These are phyloP conservation scores for Colletotrichum cuscutae DNA, from an alignment of 2,329 filamentous ascomycete genomes.

Conservation along the genomic window DNA sequence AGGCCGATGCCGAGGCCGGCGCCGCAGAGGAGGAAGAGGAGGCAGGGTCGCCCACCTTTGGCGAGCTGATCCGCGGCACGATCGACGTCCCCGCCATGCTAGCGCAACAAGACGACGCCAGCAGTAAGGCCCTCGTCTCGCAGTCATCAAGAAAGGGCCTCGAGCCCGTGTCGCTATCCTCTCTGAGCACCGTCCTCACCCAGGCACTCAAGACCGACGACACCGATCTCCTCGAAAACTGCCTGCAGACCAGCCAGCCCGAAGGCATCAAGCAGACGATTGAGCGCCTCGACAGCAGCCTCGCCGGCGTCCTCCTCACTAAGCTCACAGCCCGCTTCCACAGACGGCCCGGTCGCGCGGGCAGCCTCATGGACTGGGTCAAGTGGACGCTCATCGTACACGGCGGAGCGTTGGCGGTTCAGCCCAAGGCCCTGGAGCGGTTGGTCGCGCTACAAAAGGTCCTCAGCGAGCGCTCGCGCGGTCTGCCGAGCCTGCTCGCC, in stretches of 20 bases:
- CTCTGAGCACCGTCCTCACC: conserved; percentile 90
- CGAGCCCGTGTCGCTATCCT: conserved; percentile 76
- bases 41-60: conserved; percentile 74
- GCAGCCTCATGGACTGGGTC: conserved; percentile 92
- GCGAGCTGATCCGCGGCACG: conserved; percentile 81
- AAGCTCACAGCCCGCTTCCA: conserved; percentile 90
- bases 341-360: conserved; percentile 86
- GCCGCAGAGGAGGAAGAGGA: conserved; percentile 57
- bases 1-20: conserved; percentile 41
- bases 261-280: conserved; percentile 87
- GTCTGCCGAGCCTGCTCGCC: conserved; percentile 82
- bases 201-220: conserved; percentile 96
- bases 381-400: conserved; percentile 95
- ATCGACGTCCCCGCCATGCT: conserved; percentile 79
- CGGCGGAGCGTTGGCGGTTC: conserved; percentile 88
- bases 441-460: conserved; percentile 86
- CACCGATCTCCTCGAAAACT: conserved; percentile 87
- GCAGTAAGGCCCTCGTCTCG: conserved; percentile 48
- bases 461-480: conserved; percentile 85
- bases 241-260: conserved; percentile 82
- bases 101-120: conserved; percentile 48
- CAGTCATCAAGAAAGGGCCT: conserved; percentile 58
- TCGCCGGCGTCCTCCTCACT: conserved; percentile 82
- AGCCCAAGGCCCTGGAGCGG: conserved; percentile 83
- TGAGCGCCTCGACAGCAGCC: conserved; percentile 85